Evolutionary conservation across 2,329 filamentous ascomycete species (phyloP).

Genomic region (Colletotrichum higginsianum): DNA sequence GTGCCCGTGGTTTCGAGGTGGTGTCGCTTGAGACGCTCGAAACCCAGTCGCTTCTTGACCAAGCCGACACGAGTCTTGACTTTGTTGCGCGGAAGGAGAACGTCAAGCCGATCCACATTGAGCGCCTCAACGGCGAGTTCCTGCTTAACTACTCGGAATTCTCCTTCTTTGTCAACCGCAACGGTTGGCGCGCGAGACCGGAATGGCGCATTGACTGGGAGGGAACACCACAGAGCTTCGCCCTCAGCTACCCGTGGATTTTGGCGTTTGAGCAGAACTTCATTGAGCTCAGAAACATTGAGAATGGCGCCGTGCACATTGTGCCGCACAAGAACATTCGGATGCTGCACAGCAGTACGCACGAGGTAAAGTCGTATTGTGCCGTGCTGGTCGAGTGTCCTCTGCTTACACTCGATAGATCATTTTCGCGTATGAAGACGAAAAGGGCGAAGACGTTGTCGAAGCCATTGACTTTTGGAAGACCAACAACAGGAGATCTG

Average conservation of each 20-base stretch:
- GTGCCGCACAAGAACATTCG: conserved; percentile 96
- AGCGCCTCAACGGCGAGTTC: conserved; percentile 97
- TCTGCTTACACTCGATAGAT: conserved; percentile 72
- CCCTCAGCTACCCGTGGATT: conserved; percentile 96
- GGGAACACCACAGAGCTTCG: conserved; percentile 91
- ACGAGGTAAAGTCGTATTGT: conserved; percentile 79
- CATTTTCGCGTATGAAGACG: conserved; percentile 97
- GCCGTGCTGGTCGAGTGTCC: not conserved
- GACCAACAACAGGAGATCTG: conserved; percentile 70
- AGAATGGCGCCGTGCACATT: conserved; percentile 94
- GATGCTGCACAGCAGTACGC: conserved; percentile 96
- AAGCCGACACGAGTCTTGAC: conserved; percentile 97
- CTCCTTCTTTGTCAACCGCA: conserved; percentile 98
- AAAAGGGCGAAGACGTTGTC: conserved; percentile 92
- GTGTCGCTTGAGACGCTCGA: conserved; percentile 98
- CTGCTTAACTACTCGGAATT: conserved; percentile 98
- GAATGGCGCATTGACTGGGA: conserved; percentile 99
- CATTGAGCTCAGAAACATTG: conserved; percentile 95
- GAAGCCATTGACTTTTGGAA: conserved; percentile 98
- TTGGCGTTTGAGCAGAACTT: conserved; percentile 98
- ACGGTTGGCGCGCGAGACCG: conserved; percentile 94
- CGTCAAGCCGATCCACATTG: conserved; percentile 95
- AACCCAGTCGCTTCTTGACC: conserved; percentile 95
- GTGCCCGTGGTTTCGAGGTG: conserved; percentile 95
- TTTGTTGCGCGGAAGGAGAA: conserved; percentile 96